Percentiles rank a stretch among this genome's conserved stretches.
phyloP scores from a whole-genome alignment of 768 basidiomycete species.

The Pleurotus pulmonarius region DNA sequence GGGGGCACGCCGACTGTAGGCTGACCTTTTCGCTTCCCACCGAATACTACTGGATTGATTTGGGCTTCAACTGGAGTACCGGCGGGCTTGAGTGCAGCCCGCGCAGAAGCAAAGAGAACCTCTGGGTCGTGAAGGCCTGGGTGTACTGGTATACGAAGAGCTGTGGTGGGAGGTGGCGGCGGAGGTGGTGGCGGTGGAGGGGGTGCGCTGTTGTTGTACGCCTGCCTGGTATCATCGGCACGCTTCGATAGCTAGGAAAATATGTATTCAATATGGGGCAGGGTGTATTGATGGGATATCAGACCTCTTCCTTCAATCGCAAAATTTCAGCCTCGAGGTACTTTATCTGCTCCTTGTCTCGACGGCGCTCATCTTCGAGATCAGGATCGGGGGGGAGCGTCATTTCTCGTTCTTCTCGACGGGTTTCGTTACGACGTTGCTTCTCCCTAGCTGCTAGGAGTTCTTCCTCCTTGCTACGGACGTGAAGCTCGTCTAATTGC shows the following conservation, averaged over 20 bases:
- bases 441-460: constrained; percentile 52
- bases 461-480: constrained; percentile 63
- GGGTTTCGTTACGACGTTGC: constrained; percentile 38
- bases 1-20: constrained; percentile 71
- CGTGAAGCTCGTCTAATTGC: constrained; percentile 40
- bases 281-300: constrained; percentile 5
- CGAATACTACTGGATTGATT: constrained; percentile 44
- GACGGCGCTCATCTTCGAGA: constrained; percentile 38
- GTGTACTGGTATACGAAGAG: constrained; percentile 29
- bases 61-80: constrained; percentile 60
- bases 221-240: constrained; percentile 12
- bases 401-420: constrained; percentile 30
- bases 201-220: constrained; percentile 17
- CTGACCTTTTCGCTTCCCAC: constrained; percentile 44
- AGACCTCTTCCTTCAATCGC: constrained; percentile 54
- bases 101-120: constrained; percentile 52
- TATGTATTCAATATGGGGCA: background rate
- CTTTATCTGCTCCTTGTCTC: constrained; percentile 61
- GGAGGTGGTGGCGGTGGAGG: constrained; percentile 38
- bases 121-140: constrained; percentile 22
- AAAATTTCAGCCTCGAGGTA: constrained; percentile 65
- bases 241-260: constrained; percentile 42
- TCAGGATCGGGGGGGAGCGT: constrained; percentile 26
- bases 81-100: constrained; percentile 63
- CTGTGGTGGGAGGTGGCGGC: constrained; percentile 31